These are phyloP conservation scores for Aurinia saxatilis DNA, from an alignment of 345 rosid species.

Conservation along the genomic window DNA sequence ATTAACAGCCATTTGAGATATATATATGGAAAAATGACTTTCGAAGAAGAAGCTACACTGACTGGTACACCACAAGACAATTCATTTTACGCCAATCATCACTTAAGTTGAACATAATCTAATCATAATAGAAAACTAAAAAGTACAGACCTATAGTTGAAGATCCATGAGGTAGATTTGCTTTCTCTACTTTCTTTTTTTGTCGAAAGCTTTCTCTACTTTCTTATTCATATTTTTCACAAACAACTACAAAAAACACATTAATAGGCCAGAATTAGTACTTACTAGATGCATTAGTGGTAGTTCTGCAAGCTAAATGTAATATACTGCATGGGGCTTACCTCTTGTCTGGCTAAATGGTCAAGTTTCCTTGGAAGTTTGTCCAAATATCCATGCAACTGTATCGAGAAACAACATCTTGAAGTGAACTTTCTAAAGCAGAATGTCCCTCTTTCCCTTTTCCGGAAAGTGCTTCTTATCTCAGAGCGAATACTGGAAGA, in stretches of 20 bases:
- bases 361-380: constrained; percentile 74
- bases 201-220: too few relatives aligned
- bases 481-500: neutral
- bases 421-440: constrained; percentile 56
- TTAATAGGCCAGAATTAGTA: neutral
- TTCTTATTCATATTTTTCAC: constrained; percentile 61
- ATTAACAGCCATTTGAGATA: constrained; percentile 59
- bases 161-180: constrained; percentile 39
- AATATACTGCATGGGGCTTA: constrained; percentile 24
- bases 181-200: too few relatives aligned
- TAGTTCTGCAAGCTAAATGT: neutral
- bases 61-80: constrained; percentile 31
- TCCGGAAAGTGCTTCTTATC: constrained; percentile 67
- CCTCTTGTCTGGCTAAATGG: constrained; percentile 89
- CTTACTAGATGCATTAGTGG: neutral
- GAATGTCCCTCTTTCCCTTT: constrained; percentile 59
- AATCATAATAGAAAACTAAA: neutral
- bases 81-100: constrained; percentile 28
- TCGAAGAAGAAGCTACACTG: constrained; percentile 38
- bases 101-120: neutral
- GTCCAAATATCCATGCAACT: constrained; percentile 97
- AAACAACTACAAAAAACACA: constrained; percentile 50
- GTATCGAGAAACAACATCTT: constrained; percentile 75
- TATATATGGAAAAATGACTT: constrained; percentile 58
- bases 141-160: constrained; percentile 37